Base-by-base conservation (phyloP, 805 yeast species). In the Suhomyces sp. region DNA sequence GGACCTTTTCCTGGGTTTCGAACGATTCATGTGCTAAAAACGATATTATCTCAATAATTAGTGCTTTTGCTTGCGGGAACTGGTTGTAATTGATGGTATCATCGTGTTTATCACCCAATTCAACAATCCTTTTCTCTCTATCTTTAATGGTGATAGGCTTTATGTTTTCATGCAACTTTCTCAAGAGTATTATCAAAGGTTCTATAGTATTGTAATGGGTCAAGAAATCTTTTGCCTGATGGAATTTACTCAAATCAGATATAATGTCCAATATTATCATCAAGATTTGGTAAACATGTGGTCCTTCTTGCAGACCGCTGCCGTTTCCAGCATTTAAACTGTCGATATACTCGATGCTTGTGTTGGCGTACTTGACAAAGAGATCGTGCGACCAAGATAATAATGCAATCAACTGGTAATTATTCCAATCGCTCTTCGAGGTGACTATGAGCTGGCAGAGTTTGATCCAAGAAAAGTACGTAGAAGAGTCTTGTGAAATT, bases 41-140 rank as follows among this genome's bases (percentile, higher is more conserved):
- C 0, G 91, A 78, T 9, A 92, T 66, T 0, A 86, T 76, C 59
- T 88, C 92, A 26, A 91, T 79, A 9, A 87, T 69, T 22, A 87
- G 70, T 0, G 86, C 78, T 61, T 90, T 89, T 10, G 84, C 77
- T 42, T 82, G 79, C 0, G 96, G 94, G 55, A 49, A 57, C 19
- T 48, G 31, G n/a, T 38, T 12, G 1, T 40, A 47, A 19, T 38
- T 35, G n/a, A 42, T n/a, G 6, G 12, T 46, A 70, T 78, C 58
- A 67, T 60, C 47, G 65, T 71, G 44, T 59, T 60, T 45, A 0
- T 41, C 47, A 10, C 29, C 31, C 7, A 38, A n/a, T 10, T 42
- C 50, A 71, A 78, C 58, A 67, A 61, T 46, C 65, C 70, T 46
- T 60, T 60, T 45, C 70, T 70, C 52, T 65, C 64, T 2, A 44